A percentile compares a stretch with the other conserved stretches of the same genome.
Evolutionary conservation across 169 alveolate genomes (phyloP).

Genomic region (Plasmodium relictum): DNA sequence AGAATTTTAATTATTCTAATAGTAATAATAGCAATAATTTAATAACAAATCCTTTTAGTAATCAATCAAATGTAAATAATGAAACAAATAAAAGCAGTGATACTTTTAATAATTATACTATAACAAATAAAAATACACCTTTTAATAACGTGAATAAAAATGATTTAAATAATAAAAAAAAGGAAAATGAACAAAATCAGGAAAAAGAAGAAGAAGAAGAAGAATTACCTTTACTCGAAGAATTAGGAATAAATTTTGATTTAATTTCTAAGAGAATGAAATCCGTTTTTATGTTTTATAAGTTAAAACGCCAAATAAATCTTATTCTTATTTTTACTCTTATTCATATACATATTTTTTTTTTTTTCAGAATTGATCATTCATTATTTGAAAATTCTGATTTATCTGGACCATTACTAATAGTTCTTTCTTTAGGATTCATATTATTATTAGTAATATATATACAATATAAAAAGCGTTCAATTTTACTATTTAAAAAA

Average conservation of each 20-base stretch:
- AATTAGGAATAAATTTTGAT: constrained; percentile 80
- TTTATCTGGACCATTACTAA: constrained; percentile 86
- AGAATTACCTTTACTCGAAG: constrained; percentile 80
- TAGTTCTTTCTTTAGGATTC: constrained; percentile 84
- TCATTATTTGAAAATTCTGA: constrained; percentile 81
- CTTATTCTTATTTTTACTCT: neutral
- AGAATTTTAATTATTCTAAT: neutral
- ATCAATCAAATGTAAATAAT: neutral
- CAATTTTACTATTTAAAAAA: no score
- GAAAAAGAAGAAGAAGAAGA: constrained; percentile 69
- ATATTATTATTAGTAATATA: constrained; percentile 80
- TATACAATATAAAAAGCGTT: neutral
- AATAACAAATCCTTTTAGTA: constrained; percentile 36
- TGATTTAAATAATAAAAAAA: constrained; percentile 3
- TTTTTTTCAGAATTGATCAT: constrained; percentile 42
- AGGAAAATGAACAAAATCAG: neutral
- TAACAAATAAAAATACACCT: constrained; percentile 1
- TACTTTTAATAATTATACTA: constrained; percentile 12
- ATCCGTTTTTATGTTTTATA: constrained; percentile 74
- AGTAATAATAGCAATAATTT: neutral
- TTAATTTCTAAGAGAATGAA: constrained; percentile 78
- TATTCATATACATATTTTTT: neutral
- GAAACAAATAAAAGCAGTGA: neutral
- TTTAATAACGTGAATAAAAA: neutral
- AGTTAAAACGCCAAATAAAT: constrained; percentile 2